A percentile compares a stretch with the other conserved stretches of the same genome.
Evolutionary conservation across 768 basidiomycete genomes (phyloP).

Genomic region (Leccinum broughii): DNA sequence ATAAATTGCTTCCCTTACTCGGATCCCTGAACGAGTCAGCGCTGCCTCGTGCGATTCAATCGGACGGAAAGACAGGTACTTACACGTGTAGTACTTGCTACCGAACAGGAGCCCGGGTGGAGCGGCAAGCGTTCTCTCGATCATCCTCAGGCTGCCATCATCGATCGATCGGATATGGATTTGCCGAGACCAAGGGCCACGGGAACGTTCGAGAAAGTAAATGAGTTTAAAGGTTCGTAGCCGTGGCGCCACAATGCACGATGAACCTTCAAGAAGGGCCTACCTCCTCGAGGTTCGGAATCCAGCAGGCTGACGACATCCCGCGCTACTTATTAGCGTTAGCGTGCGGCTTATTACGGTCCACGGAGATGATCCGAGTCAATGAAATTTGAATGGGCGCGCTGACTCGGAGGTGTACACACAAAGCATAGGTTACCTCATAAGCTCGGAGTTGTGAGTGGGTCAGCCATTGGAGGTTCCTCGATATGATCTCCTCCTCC

Average conservation of each 20-base stretch:
- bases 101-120: neutral
- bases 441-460: neutral
- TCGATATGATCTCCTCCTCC: neutral
- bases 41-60: neutral
- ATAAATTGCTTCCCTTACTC: neutral
- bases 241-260: neutral
- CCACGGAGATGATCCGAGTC: neutral
- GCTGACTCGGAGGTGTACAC: neutral
- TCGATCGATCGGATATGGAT: neutral
- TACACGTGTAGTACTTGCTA: neutral
- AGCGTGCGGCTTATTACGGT: neutral
- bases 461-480: neutral
- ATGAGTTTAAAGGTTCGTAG: neutral
- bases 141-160: neutral
- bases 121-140: neutral
- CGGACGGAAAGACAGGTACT: neutral
- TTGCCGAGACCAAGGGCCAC: neutral
- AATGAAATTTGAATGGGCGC: conserved; percentile 1
- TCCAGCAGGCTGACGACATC: neutral
- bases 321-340: neutral
- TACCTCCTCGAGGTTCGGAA: neutral
- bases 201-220: neutral
- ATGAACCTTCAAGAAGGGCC: neutral
- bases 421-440: neutral
- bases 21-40: neutral